Evolutionary conservation across 2,329 filamentous ascomycete genomes (phyloP).

Genomic region (Epichloe bromicola): DNA sequence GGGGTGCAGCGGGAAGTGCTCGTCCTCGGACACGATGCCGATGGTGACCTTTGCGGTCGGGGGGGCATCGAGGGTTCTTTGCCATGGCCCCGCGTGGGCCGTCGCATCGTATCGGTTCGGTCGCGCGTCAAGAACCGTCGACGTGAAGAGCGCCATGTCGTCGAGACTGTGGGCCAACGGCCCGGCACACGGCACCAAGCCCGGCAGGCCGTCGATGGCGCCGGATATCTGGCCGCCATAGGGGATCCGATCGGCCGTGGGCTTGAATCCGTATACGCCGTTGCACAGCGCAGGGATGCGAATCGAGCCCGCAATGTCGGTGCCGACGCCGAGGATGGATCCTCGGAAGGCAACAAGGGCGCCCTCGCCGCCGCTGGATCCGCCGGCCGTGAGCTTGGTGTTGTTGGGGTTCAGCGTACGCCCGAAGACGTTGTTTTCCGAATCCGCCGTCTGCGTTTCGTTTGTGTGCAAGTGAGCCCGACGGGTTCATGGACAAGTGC

Average conservation of each 20-base stretch:
- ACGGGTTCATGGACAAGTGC: too few species aligned
- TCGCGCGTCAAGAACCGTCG: constrained; percentile 22
- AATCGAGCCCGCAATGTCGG: constrained; percentile 30
- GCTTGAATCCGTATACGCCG: constrained; percentile 41
- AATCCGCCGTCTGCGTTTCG: constrained; percentile 12
- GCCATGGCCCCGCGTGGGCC: constrained; percentile 33
- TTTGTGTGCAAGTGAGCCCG: too few species aligned
- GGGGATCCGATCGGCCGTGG: constrained; percentile 44
- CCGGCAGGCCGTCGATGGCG: neutral
- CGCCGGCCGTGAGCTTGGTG: constrained; percentile 20
- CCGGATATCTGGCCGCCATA: constrained; percentile 13
- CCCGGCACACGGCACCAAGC: constrained; percentile 25
- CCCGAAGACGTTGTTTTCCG: constrained; percentile 26
- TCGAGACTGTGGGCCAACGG: constrained; percentile 28
- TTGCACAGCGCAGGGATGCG: constrained; percentile 39
- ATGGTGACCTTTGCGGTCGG: constrained; percentile 24
- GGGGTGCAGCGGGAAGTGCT: constrained; percentile 35
- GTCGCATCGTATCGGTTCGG: constrained; percentile 33
- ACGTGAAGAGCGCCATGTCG: constrained; percentile 16
- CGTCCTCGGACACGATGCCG: constrained; percentile 34
- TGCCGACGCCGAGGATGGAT: constrained; percentile 13
- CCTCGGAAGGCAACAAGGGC: constrained; percentile 12
- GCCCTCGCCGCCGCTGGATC: constrained; percentile 13
- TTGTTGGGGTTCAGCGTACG: constrained; percentile 16
- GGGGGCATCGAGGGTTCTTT: constrained; percentile 11